These are phyloP conservation scores for Beauveria sp. DNA, from an alignment of 2,329 filamentous ascomycete genomes.

Conservation along the genomic window DNA sequence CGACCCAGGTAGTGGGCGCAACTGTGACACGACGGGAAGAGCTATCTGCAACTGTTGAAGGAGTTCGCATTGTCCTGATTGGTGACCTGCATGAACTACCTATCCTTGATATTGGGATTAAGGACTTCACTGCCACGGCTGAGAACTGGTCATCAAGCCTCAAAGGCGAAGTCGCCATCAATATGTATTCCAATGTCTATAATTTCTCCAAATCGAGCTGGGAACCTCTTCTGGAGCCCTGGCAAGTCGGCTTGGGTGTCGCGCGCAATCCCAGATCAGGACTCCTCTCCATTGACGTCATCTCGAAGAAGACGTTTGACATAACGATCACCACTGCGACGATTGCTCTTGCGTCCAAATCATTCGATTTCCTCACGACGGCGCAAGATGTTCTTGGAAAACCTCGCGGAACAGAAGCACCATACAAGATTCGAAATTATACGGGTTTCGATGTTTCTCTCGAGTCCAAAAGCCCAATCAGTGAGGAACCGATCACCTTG, in stretches of 20 bases:
- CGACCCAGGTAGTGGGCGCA: background rate
- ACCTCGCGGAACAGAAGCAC: constrained; percentile 81
- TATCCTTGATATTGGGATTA: constrained; percentile 87
- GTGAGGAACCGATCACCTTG: constrained; percentile 61
- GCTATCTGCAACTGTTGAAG: constrained; percentile 77
- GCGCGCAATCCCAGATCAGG: constrained; percentile 70
- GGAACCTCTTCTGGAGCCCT: constrained; percentile 94
- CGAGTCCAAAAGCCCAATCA: constrained; percentile 63
- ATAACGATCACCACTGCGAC: constrained; percentile 88
- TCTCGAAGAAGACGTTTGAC: constrained; percentile 85
- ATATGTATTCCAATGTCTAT: constrained; percentile 93
- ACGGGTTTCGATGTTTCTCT: constrained; percentile 87
- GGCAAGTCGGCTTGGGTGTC: constrained; percentile 88
- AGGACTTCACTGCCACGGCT: constrained; percentile 76
- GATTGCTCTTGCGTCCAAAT: constrained; percentile 88
- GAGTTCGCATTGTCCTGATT: constrained; percentile 86
- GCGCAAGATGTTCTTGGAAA: constrained; percentile 85
- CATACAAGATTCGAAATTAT: constrained; percentile 90
- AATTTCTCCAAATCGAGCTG: constrained; percentile 99
- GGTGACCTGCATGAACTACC: constrained; percentile 94
- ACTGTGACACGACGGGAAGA: constrained; percentile 53
- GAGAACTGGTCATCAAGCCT: constrained; percentile 87
- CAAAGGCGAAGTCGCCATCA: constrained; percentile 81
- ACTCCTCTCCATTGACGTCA: constrained; percentile 72
- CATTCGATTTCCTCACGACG: constrained; percentile 81